These are phyloP conservation scores for Pseudozyma flocculosa DNA, from an alignment of 1,284 basidiomycete genomes.

Conservation along the genomic window DNA sequence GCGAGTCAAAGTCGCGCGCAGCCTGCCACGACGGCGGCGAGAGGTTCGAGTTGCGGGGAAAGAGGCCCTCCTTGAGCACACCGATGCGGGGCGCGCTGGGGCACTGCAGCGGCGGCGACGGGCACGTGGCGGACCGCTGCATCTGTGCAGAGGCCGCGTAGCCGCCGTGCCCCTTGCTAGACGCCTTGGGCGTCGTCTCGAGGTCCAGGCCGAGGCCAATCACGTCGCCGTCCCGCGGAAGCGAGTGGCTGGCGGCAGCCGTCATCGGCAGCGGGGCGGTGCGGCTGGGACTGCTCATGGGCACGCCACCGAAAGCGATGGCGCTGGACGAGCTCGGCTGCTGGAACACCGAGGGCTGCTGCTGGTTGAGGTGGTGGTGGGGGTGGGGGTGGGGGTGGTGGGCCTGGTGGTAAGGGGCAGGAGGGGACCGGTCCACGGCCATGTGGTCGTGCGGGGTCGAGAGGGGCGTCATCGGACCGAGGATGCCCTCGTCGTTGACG, in stretches of 20 bases:
- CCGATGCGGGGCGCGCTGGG: not conserved
- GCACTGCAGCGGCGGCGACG: not conserved
- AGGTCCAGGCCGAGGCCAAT: not conserved
- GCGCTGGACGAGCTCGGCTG: too few relatives aligned
- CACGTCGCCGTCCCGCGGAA: not conserved
- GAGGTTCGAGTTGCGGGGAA: not conserved
- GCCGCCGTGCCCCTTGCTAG: not conserved
- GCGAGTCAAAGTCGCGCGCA: not conserved
- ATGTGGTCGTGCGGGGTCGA: not conserved
- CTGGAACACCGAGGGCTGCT: too few relatives aligned
- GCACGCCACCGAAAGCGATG: too few relatives aligned
- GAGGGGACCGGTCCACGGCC: too few relatives aligned
- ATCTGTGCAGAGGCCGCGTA: not conserved
- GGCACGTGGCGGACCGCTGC: not conserved
- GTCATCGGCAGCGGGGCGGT: too few relatives aligned
- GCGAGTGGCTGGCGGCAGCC: too few relatives aligned
- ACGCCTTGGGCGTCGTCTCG: conserved; percentile 1
- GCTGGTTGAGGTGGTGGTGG: too few relatives aligned
- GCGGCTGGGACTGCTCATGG: too few relatives aligned
- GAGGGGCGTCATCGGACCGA: conserved; percentile 15
- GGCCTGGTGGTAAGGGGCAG: too few relatives aligned
- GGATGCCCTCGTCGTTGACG: conserved; percentile 14
- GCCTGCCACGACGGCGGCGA: not conserved
- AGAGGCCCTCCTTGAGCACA: not conserved
- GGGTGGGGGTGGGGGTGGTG: too few relatives aligned